Evolutionary conservation across 441 rosid genomes (phyloP), one percentile per base, ranked within the genome.

Genomic region (Brassica balearica): DNA sequence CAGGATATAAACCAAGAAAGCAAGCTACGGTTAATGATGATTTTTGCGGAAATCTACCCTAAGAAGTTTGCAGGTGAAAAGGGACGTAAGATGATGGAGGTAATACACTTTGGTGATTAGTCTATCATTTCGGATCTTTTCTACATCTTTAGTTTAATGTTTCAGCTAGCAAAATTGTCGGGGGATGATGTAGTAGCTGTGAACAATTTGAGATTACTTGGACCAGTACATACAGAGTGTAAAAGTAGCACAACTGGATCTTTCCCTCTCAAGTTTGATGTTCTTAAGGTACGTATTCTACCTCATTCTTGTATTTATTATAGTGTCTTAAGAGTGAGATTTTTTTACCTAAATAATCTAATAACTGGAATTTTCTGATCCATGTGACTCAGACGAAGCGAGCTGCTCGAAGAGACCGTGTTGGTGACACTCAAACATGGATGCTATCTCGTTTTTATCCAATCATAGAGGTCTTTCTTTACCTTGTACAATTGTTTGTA

Each of bases 1-100:
- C 91, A 95, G 99, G 91, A 83, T 72, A 86, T 85, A 68, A 81
- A 82, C 76, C 91, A 85, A 14, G 97, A 96, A 88, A 90, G 91
- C 82, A 96, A 96, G 87, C 81, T 96, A 84, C 95, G 99, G n/a
- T 79, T 96, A 74, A 81, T 96, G 88, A 92, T 94, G 99, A 88
- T 94, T 76, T 83, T 88, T 81, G 94, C 97, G 22, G 85, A 91
- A 55, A 81, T 96, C 55, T 88, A 89, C 84, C 96, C 99, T 5
- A 97, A 94, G 77, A 94, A 89, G 88, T 87, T 94, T 80, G 95
- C 88, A 70, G 93, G 97, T 46, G 97, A 94, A 83, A 87, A 90
- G 82, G 99, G 92, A 58, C 88, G 72, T n/a, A 88, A 88, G 81
- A 77, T 92, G 82, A 85, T 92, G 89, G 90, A 89, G 97, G 97